phyloP scores from a whole-genome alignment of 2,329 filamentous ascomycete genomes.

The Cryphonectria nitschkei region DNA sequence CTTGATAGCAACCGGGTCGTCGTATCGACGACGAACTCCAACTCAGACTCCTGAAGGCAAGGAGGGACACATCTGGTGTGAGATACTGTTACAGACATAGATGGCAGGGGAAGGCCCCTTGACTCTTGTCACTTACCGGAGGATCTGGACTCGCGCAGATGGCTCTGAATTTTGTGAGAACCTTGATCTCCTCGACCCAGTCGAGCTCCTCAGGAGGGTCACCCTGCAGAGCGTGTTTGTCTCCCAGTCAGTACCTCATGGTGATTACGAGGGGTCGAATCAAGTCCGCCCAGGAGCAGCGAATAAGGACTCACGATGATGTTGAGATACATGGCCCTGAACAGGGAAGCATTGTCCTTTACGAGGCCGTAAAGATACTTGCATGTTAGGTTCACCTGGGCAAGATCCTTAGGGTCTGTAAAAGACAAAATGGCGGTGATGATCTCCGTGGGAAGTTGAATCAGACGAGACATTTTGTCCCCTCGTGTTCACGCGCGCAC shows the following conservation, averaged over 20 bases:
- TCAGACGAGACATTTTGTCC: slow-evolving; percentile 39
- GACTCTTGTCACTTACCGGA: slow-evolving; percentile 43
- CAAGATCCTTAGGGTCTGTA: slow-evolving; percentile 61
- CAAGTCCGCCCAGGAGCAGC: background rate
- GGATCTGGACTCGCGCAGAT: slow-evolving; percentile 43
- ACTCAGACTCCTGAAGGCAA: slow-evolving; percentile 43
- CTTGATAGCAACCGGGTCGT: slow-evolving; percentile 51
- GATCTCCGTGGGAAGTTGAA: slow-evolving; percentile 63
- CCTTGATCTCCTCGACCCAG: slow-evolving; percentile 43
- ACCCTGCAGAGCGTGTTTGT: slow-evolving; percentile 15
- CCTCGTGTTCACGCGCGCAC: background rate
- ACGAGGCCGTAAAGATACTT: slow-evolving; percentile 57
- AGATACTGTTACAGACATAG: background rate
- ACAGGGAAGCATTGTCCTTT: slow-evolving; percentile 61
- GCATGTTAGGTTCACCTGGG: slow-evolving; percentile 55
- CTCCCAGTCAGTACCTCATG: background rate
- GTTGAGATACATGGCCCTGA: slow-evolving; percentile 63
- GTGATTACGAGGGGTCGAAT: background rate
- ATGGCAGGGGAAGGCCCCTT: background rate
- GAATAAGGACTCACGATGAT: slow-evolving; percentile 50
- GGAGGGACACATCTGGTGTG: background rate
- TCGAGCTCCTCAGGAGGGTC: slow-evolving; percentile 16
- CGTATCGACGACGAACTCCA: slow-evolving; percentile 52
- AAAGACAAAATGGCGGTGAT: slow-evolving; percentile 63
- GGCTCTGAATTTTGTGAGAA: slow-evolving; percentile 48